Percentiles rank a stretch among this genome's conserved stretches.
Conservation (phyloP, 2,329 filamentous ascomycete species). For the Leptographium wingfieldii region DNA sequence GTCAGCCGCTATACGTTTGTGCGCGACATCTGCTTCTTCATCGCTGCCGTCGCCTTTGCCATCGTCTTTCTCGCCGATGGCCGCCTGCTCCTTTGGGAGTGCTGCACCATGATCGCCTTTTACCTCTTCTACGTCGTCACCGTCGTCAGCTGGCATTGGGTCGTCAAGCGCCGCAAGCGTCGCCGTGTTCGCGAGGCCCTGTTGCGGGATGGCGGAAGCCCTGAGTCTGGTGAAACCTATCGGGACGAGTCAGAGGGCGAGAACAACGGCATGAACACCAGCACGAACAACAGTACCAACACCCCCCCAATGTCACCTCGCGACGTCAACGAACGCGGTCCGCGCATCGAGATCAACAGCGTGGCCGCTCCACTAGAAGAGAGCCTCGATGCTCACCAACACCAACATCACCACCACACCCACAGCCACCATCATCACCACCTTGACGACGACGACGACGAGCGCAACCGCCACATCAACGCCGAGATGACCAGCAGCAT, state of each 20-base stretch:
- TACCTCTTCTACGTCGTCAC: slow-evolving; percentile 82
- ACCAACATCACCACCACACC: neutral
- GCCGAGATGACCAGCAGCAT: slow-evolving; percentile 89
- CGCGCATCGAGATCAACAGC: slow-evolving; percentile 34
- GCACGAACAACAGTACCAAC: too few species aligned
- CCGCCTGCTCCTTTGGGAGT: slow-evolving; percentile 77
- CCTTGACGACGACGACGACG: slow-evolving; percentile 31
- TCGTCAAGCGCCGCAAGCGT: slow-evolving; percentile 48
- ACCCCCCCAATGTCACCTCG: slow-evolving; percentile 10
- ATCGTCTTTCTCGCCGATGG: slow-evolving; percentile 83
- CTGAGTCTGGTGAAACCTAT: slow-evolving; percentile 32
- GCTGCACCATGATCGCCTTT: slow-evolving; percentile 76
- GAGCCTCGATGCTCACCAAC: too few species aligned
- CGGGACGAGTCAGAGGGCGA: slow-evolving; percentile 33
- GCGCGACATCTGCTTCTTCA: slow-evolving; percentile 85
- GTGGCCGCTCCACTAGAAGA: slow-evolving; percentile 7
- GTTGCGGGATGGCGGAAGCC: slow-evolving; percentile 59
- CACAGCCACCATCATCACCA: slow-evolving; percentile 16
- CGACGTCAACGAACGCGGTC: slow-evolving; percentile 38
- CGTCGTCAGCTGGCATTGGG: slow-evolving; percentile 90
- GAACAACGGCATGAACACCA: neutral
- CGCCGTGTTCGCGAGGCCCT: slow-evolving; percentile 55
- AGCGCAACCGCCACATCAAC: slow-evolving; percentile 47
- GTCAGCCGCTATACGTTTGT: slow-evolving; percentile 85
- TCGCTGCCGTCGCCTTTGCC: slow-evolving; percentile 72